Evolutionary conservation across 768 basidiomycete species (phyloP).

Genomic region (Leccinum sublutescens): DNA sequence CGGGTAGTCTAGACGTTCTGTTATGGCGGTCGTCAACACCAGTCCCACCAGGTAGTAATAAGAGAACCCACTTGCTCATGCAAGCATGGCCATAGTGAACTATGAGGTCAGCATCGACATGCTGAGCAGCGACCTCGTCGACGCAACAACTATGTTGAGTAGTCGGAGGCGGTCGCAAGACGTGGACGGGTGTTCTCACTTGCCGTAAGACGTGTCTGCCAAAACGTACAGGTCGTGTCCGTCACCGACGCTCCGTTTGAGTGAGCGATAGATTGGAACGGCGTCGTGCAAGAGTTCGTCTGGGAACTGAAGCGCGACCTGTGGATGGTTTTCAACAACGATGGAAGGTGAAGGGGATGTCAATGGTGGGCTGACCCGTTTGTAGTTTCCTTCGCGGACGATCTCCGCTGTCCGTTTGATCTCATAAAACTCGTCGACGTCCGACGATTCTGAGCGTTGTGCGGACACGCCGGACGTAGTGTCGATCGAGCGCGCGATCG

Average conservation of each 20-base stretch:
- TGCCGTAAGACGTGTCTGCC: slow-evolving; percentile 98
- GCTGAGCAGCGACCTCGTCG: slow-evolving; percentile 93
- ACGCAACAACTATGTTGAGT: slow-evolving; percentile 74
- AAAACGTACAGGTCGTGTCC: slow-evolving; percentile 76
- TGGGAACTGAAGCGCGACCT: slow-evolving; percentile 94
- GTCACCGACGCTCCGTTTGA: slow-evolving; percentile 50
- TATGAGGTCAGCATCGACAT: slow-evolving; percentile 86
- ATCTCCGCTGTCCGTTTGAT: slow-evolving; percentile 62
- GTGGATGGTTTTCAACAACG: slow-evolving; percentile 2
- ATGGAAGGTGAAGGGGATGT: not conserved
- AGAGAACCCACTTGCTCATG: slow-evolving; percentile 72
- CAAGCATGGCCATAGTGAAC: slow-evolving; percentile 98
- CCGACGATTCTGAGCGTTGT: slow-evolving; percentile 26
- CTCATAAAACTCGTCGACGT: slow-evolving; percentile 71
- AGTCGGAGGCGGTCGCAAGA: not conserved
- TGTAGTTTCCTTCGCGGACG: slow-evolving; percentile 62
- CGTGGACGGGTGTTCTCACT: slow-evolving; percentile 41
- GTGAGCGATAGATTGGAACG: slow-evolving; percentile 72
- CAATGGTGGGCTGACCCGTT: slow-evolving; percentile 51
- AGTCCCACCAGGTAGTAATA: not conserved
- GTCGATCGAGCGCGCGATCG: slow-evolving; percentile 54
- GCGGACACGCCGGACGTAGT: slow-evolving; percentile 41
- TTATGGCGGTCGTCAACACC: not conserved
- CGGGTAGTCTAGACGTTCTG: slow-evolving; percentile 85
- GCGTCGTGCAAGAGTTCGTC: slow-evolving; percentile 88